phyloP scores from a whole-genome alignment of 495 filamentous ascomycete genomes.

The Zalerion maritima region DNA sequence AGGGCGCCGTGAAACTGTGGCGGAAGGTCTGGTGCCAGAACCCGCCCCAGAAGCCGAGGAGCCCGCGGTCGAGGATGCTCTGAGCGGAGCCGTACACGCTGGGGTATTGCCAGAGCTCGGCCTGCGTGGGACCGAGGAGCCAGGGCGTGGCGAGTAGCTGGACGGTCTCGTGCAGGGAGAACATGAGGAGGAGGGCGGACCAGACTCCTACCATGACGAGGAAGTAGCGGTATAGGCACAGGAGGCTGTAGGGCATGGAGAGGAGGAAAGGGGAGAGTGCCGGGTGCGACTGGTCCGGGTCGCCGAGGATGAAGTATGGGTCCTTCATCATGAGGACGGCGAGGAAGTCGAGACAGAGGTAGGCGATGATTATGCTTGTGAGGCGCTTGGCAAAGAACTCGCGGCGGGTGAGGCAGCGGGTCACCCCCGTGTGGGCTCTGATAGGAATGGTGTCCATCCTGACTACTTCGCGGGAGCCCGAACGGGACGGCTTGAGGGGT shows the following conservation, averaged over 20 bases:
- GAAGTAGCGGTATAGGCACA: constrained; percentile 36
- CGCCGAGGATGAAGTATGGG: constrained; percentile 51
- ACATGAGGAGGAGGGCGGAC: constrained; percentile 38
- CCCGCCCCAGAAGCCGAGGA: constrained; percentile 63
- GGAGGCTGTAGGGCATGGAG: no score
- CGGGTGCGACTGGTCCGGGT: constrained; percentile 31
- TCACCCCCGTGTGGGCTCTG: constrained; percentile 16
- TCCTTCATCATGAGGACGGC: constrained; percentile 55
- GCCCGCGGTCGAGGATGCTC: constrained; percentile 45
- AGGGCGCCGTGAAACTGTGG: constrained; percentile 47
- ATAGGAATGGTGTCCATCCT: constrained; percentile 7
- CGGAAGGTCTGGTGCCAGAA: constrained; percentile 91
- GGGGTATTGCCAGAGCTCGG: constrained; percentile 52
- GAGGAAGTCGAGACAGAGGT: constrained; percentile 49
- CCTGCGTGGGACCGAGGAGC: constrained; percentile 33
- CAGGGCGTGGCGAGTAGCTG: constrained; percentile 32
- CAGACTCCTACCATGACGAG: constrained; percentile 36
- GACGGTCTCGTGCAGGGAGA: constrained; percentile 26
- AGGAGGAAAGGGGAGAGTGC: constrained; percentile 23
- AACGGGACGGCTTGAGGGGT: constrained; percentile 35
- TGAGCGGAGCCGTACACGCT: constrained; percentile 42
- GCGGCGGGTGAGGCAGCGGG: constrained; percentile 21
- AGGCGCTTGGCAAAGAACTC: constrained; percentile 34
- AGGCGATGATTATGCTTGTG: constrained; percentile 32
- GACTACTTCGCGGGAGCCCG: constrained; percentile 5